Base-by-base conservation (phyloP, 352 stramenopile genomes). In the Sclerospora graminicola region DNA sequence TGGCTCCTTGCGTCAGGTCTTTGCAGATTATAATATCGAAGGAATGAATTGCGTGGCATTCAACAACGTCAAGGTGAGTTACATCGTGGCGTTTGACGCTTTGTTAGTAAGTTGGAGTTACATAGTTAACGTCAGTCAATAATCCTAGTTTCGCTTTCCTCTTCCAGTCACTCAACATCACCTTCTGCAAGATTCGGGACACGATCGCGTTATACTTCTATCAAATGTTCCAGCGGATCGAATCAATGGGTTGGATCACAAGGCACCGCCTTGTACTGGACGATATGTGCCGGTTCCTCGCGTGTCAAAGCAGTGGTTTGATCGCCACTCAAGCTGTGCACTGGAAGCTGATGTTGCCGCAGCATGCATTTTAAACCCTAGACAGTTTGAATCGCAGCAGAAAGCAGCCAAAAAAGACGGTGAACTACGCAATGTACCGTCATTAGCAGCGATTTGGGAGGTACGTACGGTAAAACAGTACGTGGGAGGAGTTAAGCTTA, bases 11-110 rank as follows among this genome's bases (percentile, higher is more conserved):
- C n/a, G n/a, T n/a, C n/a, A n/a, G 74, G 65, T 90, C 4, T 95
- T 95, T 65, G 81, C 84, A 1, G 86, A 96, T 53, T 93, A 95
- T 62, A 88, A 90, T 28, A 92, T 96, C 23, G 84, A 94, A 69
- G 86, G 86, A n/a, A 95, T 95, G 82, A 94, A 88, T 51, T 64
- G 67, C 8, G 50, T 95, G 15, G 68, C 79, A 40, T 53, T 95
- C 11, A 60, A 61, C 16, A 73, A 89, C 28, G 61, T 77, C 27
- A 88, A 80, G 54, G 71, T 87, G 54, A 21, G 46, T 5, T 34
- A 30, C 48, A 5, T 10, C 26, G 19, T 5, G 2, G 6, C 8
- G 11, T 5, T 7, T 7, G 30, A 7, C 13, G 28, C 5, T 15
- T 33, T 9, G 8, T n/a, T 33, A 10, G 30, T 35, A 35, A 2